Percentiles rank a stretch among this genome's conserved stretches.
Conservation (phyloP, 306 rosid species). For the Rosa lucieae region DNA sequence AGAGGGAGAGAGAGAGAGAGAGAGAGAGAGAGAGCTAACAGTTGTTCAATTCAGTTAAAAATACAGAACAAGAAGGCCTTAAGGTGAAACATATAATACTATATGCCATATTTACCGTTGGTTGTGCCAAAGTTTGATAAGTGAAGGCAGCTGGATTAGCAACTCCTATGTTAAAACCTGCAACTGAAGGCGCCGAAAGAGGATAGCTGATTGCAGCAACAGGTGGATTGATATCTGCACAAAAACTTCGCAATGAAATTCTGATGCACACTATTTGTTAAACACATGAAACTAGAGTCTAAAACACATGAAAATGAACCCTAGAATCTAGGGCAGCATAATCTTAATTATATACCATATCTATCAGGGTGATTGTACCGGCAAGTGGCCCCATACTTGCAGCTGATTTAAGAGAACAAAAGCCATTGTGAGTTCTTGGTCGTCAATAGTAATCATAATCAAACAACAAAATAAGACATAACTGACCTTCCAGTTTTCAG, state of each 20-base stretch:
- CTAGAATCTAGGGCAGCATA: slow-evolving; percentile 29
- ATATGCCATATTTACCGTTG: slow-evolving; percentile 54
- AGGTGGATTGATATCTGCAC: slow-evolving; percentile 59
- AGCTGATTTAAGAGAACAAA: slow-evolving; percentile 51
- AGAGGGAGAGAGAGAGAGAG: too few relatives aligned
- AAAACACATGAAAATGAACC: slow-evolving; percentile 9
- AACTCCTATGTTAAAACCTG: slow-evolving; percentile 67
- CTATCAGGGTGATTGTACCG: slow-evolving; percentile 97
- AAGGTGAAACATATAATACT: not conserved
- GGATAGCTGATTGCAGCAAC: slow-evolving; percentile 57
- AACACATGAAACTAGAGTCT: not conserved
- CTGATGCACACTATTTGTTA: slow-evolving; percentile 10
- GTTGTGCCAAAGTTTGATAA: slow-evolving; percentile 73
- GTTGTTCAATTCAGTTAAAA: not conserved
- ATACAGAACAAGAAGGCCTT: not conserved
- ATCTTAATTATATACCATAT: slow-evolving; percentile 54
- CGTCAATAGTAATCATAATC: slow-evolving; percentile 15
- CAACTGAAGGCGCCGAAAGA: slow-evolving; percentile 51
- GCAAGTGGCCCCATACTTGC: slow-evolving; percentile 88
- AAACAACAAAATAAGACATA: slow-evolving; percentile 20
- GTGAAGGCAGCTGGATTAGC: slow-evolving; percentile 62
- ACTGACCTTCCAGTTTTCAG: slow-evolving; percentile 94
- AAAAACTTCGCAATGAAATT: slow-evolving; percentile 23
- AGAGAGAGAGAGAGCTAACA: not conserved
- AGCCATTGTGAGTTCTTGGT: slow-evolving; percentile 26